Base-by-base conservation (phyloP, 2,329 filamentous ascomycete species). In the Colletotrichum sidae region DNA sequence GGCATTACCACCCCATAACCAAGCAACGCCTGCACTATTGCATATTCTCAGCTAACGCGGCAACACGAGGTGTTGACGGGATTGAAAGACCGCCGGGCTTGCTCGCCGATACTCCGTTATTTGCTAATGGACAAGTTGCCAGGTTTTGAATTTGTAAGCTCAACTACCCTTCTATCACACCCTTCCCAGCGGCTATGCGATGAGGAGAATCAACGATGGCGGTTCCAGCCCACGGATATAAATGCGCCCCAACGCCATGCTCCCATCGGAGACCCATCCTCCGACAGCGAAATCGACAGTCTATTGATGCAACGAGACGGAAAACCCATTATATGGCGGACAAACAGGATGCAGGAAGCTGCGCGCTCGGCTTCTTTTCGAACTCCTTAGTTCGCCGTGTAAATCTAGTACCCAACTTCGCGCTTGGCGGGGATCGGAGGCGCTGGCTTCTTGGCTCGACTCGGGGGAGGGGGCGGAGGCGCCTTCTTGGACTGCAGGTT, bases 391-490 rank as follows among this genome's bases (percentile, higher is more conserved):
- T 35, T 47, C 35, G 54, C 42, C 13, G 35, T 44, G 55, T 65
- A 67, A 42, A 59, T 56, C 66, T 71, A 73, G 55, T 75, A 75
- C 35, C 71, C 67, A 53, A 73, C 69, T 67, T 76, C 74, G 47
- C 76, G 68, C 61, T 74, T 76, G 13, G 76, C 65, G 12, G 67
- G 67, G n/a, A 69, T 54, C 2, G 85, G 85, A 50, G 85, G 85
- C 10, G 85, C 76, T 3, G 83, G 83, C 77, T 88, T 88, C 80
- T 86, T 87, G 60, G 79, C 74, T 38, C 80, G 75, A 72, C 78
- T 81, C 3, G 81, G 81, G 17, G 81, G 81, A 11, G 81, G 81
- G 46, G 81, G 82, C 8, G 81, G 81, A 4, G 81, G 81, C 1
- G 77, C 79, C 65, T 82, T 82, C 71, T 77, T 76, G 4, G 55